These are phyloP conservation scores for Aurantiochytrium sp. DNA, from an alignment of 108 stramenopile species.

Conservation along the genomic window DNA sequence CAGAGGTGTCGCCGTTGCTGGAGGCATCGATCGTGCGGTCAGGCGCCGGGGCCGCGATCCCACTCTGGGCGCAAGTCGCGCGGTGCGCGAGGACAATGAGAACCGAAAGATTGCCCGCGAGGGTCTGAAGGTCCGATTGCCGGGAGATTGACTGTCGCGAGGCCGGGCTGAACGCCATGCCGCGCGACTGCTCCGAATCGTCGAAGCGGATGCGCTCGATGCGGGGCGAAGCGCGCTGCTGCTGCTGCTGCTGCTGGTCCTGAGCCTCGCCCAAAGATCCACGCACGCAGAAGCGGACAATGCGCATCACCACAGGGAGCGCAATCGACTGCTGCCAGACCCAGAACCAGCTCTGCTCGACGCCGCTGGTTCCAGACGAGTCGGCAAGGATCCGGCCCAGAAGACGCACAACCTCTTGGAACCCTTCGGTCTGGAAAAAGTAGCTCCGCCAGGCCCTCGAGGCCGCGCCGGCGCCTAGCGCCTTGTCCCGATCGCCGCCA, in stretches of 20 bases:
- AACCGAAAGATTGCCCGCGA: neutral
- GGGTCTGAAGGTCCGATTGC: neutral
- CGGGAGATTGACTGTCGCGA: neutral
- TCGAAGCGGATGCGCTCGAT: neutral
- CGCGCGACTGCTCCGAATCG: neutral
- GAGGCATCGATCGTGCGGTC: neutral
- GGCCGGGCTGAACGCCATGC: constrained; percentile 15
- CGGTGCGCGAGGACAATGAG: constrained; percentile 14
- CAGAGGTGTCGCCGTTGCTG: neutral
- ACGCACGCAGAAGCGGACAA: neutral
- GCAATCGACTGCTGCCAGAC: constrained; percentile 12
- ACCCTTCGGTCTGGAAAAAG: neutral
- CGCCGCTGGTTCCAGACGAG: neutral
- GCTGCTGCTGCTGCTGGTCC: no score
- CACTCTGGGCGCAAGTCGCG: constrained; percentile 4
- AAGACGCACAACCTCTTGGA: neutral
- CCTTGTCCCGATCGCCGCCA: no score
- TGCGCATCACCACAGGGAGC: constrained; percentile 16
- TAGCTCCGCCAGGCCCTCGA: neutral
- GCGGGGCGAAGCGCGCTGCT: no score
- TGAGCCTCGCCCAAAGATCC: neutral
- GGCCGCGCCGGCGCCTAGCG: neutral
- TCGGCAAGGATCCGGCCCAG: neutral
- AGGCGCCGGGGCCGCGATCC: neutral
- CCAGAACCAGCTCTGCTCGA: neutral